These are phyloP conservation scores for Kazachstania kunashirensis DNA, from an alignment of 805 yeast genomes.

Conservation along the genomic window DNA sequence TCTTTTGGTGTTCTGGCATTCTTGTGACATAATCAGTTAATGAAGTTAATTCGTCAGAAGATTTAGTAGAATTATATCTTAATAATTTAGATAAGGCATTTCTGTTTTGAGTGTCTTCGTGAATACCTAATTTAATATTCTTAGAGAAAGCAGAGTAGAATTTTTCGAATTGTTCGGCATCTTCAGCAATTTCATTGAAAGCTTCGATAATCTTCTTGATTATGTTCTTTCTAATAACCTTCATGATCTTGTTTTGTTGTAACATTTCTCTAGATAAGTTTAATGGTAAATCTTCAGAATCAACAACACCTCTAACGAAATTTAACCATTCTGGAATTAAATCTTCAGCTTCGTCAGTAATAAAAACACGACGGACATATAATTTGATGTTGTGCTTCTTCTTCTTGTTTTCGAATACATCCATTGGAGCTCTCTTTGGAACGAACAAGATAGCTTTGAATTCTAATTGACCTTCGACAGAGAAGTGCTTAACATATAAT, in stretches of 20 bases:
- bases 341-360: slow-evolving; percentile 99
- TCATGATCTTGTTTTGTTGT: slow-evolving; percentile 98
- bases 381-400: slow-evolving; percentile 98
- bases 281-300: slow-evolving; percentile 98
- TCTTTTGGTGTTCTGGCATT: slow-evolving; percentile 99
- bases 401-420: slow-evolving; percentile 95
- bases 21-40: slow-evolving; percentile 95
- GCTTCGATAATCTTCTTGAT: slow-evolving; percentile 97
- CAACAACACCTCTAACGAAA: slow-evolving; percentile 98
- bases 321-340: slow-evolving; percentile 98
- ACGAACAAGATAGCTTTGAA: slow-evolving; percentile 94
- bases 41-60: slow-evolving; percentile 88
- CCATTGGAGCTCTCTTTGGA: slow-evolving; percentile 99
- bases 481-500: slow-evolving; percentile 97
- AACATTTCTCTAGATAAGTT: slow-evolving; percentile 99
- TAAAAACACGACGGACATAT: slow-evolving; percentile 98
- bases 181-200: slow-evolving; percentile 99
- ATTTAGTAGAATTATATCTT: slow-evolving; percentile 95
- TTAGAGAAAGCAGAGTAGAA: slow-evolving; percentile 96
- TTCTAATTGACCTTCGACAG: slow-evolving; percentile 99
- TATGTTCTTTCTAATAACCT: slow-evolving; percentile 98
- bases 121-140: slow-evolving; percentile 97
- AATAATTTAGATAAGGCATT: slow-evolving; percentile 86
- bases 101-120: slow-evolving; percentile 98
- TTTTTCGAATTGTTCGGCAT: slow-evolving; percentile 94